Evolutionary conservation across 106 monocot species (phyloP).

Genomic region (Gastrodia elata): DNA sequence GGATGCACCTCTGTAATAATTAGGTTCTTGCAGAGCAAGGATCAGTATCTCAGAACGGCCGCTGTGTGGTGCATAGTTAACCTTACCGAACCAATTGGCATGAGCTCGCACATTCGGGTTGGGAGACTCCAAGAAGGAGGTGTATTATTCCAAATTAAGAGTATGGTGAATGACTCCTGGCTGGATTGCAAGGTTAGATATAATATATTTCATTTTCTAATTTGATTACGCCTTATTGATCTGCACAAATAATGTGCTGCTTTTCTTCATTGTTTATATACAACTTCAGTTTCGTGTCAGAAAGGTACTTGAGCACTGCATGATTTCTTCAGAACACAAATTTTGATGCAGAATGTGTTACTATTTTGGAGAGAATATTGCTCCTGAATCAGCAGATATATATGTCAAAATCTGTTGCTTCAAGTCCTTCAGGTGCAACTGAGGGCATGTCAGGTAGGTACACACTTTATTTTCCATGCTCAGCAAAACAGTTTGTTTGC

Average conservation of each 20-base stretch:
- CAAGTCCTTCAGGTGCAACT: background rate
- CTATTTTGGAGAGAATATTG: background rate
- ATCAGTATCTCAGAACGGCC: conserved; percentile 46
- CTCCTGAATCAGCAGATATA: background rate
- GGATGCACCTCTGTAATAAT: conserved; percentile 17
- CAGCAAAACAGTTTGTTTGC: background rate
- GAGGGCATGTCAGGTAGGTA: too few species aligned
- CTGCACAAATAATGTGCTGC: background rate
- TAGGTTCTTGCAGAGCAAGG: conserved; percentile 62
- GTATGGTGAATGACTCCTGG: conserved; percentile 70
- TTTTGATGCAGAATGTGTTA: background rate
- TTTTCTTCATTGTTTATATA: background rate
- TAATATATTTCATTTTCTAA: background rate
- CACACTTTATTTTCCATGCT: too few species aligned
- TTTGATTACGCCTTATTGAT: background rate
- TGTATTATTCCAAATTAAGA: conserved; percentile 61
- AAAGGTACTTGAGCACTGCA: conserved; percentile 52
- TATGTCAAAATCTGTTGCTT: background rate
- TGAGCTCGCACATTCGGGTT: conserved; percentile 31
- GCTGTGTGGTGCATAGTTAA: conserved; percentile 82
- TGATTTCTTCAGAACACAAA: conserved; percentile 8
- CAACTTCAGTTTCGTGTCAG: conserved; percentile 57
- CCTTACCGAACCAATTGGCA: conserved; percentile 33
- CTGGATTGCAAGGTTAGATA: conserved; percentile 80
- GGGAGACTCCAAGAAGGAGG: conserved; percentile 51